Evolutionary conservation across 2,329 filamentous ascomycete genomes (phyloP).

Genomic region (Macrophomina pseudophaseolina): DNA sequence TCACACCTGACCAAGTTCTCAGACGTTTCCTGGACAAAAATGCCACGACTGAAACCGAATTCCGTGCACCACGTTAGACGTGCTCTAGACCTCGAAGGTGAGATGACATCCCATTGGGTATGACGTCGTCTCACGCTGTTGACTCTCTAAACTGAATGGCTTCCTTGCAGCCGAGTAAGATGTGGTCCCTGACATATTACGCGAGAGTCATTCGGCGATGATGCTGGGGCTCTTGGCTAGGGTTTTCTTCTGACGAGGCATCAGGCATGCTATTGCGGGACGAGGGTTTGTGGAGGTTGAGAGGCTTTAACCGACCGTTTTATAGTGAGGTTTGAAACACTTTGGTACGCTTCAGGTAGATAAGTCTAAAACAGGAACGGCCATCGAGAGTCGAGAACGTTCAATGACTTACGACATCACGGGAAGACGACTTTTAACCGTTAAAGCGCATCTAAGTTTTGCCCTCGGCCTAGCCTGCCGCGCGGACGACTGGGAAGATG

Average conservation of each 20-base stretch:
- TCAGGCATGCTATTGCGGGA: conserved; percentile 2
- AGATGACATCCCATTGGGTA: neutral
- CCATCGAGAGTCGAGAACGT: conserved; percentile 8
- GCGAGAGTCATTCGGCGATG: neutral
- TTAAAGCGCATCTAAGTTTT: neutral
- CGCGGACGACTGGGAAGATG: neutral
- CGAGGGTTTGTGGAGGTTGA: neutral
- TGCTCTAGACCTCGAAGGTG: neutral
- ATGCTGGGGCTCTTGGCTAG: neutral
- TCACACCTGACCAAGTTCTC: neutral
- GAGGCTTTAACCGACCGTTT: conserved; percentile 10
- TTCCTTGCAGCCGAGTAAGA: neutral
- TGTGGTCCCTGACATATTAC: neutral
- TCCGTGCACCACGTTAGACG: neutral
- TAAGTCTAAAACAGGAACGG: neutral
- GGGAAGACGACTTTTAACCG: neutral
- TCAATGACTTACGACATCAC: neutral
- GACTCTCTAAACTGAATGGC: neutral
- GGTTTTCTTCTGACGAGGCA: neutral
- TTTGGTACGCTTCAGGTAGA: conserved; percentile 14
- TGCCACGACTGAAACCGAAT: conserved; percentile 11
- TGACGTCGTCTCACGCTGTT: conserved; percentile 9
- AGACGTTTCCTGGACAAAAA: conserved; percentile 2
- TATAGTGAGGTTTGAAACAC: conserved; percentile 10
- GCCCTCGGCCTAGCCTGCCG: neutral